These are phyloP conservation scores for Wickerhamiella sergipiensis DNA, from an alignment of 805 yeast species.

Conservation along the genomic window DNA sequence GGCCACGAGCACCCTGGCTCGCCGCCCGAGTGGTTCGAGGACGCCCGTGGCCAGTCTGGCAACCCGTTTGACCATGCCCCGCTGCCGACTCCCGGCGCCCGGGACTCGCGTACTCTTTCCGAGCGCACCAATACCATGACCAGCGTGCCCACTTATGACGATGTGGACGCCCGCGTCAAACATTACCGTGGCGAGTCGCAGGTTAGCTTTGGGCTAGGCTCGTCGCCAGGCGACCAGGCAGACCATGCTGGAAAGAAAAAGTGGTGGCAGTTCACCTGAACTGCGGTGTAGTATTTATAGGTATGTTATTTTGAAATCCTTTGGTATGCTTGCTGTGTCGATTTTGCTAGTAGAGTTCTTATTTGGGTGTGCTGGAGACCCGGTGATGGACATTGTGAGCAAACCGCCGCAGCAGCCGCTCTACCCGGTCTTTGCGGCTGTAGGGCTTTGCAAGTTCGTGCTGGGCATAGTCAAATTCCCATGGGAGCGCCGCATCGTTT, in stretches of 20 bases:
- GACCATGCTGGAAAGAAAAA: not conserved
- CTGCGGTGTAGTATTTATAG: not conserved
- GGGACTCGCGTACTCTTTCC: not conserved
- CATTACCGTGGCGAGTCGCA: not conserved
- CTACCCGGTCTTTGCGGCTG: not conserved
- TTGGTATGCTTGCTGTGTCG: no score
- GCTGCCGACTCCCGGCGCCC: not conserved
- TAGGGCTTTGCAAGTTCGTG: not conserved
- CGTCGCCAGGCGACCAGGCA: not conserved
- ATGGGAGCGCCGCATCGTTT: constrained; percentile 8
- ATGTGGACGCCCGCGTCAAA: not conserved
- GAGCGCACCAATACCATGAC: not conserved
- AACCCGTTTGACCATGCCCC: constrained; percentile 11
- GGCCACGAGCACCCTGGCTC: constrained; percentile 46
- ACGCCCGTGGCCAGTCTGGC: constrained; percentile 1
- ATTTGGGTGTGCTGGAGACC: not conserved
- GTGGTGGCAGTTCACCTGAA: not conserved
- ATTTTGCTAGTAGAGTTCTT: no score
- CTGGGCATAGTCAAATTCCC: constrained; percentile 15
- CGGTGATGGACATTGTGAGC: not conserved
- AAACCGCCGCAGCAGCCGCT: not conserved
- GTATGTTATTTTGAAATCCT: not conserved
- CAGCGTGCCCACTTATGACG: not conserved
- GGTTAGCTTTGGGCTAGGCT: not conserved
- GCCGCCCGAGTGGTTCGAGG: constrained; percentile 16